Conservation (phyloP, 176 grass and related monocot genomes). For the Lolium perenne region DNA sequence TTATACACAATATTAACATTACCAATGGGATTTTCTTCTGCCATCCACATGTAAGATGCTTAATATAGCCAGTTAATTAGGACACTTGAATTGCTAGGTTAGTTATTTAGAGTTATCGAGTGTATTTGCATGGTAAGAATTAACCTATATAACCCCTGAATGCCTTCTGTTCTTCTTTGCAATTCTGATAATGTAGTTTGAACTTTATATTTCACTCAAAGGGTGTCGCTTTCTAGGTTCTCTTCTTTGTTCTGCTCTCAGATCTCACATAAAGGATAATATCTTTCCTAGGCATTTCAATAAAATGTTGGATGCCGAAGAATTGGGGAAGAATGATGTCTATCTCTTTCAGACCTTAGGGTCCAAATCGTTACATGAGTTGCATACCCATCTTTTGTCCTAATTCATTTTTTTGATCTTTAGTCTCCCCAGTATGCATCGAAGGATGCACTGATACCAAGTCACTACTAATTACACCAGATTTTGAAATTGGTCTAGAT, state of each 20-base stretch:
- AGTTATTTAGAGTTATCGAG: background rate
- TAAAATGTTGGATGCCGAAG: background rate
- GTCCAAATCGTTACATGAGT: background rate
- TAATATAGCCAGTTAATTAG: background rate
- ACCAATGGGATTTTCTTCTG: background rate
- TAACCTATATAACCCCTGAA: background rate
- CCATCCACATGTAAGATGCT: background rate
- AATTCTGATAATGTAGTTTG: background rate
- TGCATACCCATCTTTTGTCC: background rate
- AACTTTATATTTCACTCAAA: background rate
- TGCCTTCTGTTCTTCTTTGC: background rate
- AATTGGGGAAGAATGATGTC: background rate
- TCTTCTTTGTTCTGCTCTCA: background rate
- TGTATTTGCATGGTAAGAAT: background rate
- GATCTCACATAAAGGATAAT: background rate
- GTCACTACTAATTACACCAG: background rate
- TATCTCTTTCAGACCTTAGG: background rate
- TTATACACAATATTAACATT: background rate
- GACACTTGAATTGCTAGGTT: background rate
- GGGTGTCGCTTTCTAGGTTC: background rate
- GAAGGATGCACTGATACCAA: background rate
- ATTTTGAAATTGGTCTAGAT: background rate
- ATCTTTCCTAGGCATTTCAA: background rate
- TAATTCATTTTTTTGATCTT: background rate
- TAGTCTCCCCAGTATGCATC: background rate